Evolutionary conservation across 2,329 filamentous ascomycete species (phyloP).

Genomic region (Penicillium rolfsii): DNA sequence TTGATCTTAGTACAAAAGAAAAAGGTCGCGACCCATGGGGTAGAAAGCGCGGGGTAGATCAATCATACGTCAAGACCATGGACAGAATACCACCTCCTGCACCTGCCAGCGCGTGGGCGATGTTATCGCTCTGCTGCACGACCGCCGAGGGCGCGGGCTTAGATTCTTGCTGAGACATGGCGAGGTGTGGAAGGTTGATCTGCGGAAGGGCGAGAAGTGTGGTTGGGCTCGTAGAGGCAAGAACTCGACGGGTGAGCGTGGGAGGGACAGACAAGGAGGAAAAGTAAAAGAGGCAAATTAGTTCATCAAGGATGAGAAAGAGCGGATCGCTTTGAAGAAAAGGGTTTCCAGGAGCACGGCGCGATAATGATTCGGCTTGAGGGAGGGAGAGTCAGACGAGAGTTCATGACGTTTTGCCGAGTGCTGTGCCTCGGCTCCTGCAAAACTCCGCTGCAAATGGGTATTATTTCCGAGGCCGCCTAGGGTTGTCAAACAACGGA

Average conservation of each 20-base stretch:
- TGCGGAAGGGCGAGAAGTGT: conserved; percentile 3
- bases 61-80: conserved; percentile 83
- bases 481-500: background rate
- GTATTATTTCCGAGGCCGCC: conserved; percentile 20
- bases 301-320: conserved; percentile 7
- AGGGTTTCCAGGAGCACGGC: conserved; percentile 19
- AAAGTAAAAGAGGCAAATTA: background rate
- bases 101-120: conserved; percentile 90
- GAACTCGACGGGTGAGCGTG: conserved; percentile 8
- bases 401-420: conserved; percentile 45
- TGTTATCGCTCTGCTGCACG: conserved; percentile 89
- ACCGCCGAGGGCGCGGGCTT: conserved; percentile 61
- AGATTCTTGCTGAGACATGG: conserved; percentile 47
- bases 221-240: background rate
- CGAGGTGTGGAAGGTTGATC: conserved; percentile 1
- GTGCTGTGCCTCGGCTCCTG: conserved; percentile 39
- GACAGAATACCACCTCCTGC: conserved; percentile 92
- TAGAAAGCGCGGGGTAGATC: conserved; percentile 7
- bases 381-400: conserved; percentile 16
- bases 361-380: conserved; percentile 39
- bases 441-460: conserved; percentile 15
- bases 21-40: conserved; percentile 5
- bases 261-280: background rate
- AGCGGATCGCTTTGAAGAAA: conserved; percentile 13
- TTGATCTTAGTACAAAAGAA: conserved; percentile 14